These are phyloP conservation scores for Penicillium crustosum DNA, from an alignment of 2,329 filamentous ascomycete genomes.

Conservation along the genomic window DNA sequence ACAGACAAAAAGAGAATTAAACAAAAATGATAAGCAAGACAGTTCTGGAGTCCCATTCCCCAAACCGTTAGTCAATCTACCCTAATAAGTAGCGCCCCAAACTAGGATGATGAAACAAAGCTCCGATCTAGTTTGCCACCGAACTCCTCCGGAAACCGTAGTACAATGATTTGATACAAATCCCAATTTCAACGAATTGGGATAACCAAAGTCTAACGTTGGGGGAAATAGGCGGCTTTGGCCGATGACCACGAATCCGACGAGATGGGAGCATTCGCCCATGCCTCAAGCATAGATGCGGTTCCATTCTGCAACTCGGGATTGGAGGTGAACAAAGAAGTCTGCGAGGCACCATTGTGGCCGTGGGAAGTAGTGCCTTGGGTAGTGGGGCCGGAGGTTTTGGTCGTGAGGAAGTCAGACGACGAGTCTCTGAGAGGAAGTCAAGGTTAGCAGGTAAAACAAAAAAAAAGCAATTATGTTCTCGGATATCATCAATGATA, in stretches of 20 bases:
- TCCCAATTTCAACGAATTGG: background rate
- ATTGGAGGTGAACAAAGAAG: background rate
- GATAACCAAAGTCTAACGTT: background rate
- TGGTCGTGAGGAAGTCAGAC: background rate
- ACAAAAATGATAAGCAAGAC: background rate
- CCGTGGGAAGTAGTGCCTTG: background rate
- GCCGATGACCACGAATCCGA: constrained; percentile 1
- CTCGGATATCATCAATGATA: background rate
- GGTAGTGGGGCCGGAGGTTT: background rate
- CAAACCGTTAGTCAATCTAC: background rate
- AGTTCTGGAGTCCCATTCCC: background rate
- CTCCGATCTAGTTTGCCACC: background rate
- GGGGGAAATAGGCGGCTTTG: background rate
- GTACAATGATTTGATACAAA: background rate
- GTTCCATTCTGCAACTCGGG: too few species aligned
- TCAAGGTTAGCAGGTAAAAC: background rate
- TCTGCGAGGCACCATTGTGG: background rate
- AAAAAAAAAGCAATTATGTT: background rate
- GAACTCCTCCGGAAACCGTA: background rate
- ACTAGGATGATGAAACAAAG: background rate
- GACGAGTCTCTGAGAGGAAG: background rate
- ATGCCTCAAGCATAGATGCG: background rate
- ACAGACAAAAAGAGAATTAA: background rate
- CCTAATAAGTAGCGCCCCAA: background rate
- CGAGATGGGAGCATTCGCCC: background rate